Conservation (phyloP, 2,329 filamentous ascomycete species). For the Huntiella abstrusa region DNA sequence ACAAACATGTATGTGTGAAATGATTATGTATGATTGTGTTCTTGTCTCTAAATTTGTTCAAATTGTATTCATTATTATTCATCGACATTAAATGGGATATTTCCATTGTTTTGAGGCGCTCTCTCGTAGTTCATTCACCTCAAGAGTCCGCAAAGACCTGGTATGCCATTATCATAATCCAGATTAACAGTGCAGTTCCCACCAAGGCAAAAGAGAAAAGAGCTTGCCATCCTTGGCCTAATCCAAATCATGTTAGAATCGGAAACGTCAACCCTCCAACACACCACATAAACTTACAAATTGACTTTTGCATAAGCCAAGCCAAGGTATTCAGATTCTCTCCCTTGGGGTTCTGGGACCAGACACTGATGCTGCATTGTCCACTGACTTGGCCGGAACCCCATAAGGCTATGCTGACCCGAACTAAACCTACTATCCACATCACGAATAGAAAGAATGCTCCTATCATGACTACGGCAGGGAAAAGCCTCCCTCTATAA, state of each 20-base stretch:
- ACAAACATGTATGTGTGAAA: neutral
- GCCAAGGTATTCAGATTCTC: slow-evolving; percentile 37
- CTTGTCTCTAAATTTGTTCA: neutral
- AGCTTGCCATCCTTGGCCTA: slow-evolving; percentile 44
- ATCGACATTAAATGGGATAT: neutral
- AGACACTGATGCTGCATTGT: slow-evolving; percentile 41
- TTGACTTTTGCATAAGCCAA: slow-evolving; percentile 43
- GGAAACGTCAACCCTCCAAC: neutral
- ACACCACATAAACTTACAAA: slow-evolving; percentile 30
- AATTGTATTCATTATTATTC: neutral
- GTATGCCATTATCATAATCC: slow-evolving; percentile 50
- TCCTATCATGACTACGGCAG: slow-evolving; percentile 43
- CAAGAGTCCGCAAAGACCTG: slow-evolving; percentile 37
- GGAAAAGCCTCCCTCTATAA: slow-evolving; percentile 38
- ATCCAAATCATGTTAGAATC: neutral
- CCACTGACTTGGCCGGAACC: slow-evolving; percentile 38
- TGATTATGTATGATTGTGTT: neutral
- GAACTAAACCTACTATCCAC: slow-evolving; percentile 48
- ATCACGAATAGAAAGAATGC: slow-evolving; percentile 47
- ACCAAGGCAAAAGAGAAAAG: slow-evolving; percentile 44
- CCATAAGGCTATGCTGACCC: slow-evolving; percentile 44
- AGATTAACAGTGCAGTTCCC: slow-evolving; percentile 41
- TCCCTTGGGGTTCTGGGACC: slow-evolving; percentile 29
- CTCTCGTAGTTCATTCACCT: neutral
- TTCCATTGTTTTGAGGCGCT: neutral